Percentiles rank a stretch among this genome's conserved stretches.
These are phyloP conservation scores for Fusarium anguioides DNA, from an alignment of 2,329 filamentous ascomycete species.

Conservation along the genomic window DNA sequence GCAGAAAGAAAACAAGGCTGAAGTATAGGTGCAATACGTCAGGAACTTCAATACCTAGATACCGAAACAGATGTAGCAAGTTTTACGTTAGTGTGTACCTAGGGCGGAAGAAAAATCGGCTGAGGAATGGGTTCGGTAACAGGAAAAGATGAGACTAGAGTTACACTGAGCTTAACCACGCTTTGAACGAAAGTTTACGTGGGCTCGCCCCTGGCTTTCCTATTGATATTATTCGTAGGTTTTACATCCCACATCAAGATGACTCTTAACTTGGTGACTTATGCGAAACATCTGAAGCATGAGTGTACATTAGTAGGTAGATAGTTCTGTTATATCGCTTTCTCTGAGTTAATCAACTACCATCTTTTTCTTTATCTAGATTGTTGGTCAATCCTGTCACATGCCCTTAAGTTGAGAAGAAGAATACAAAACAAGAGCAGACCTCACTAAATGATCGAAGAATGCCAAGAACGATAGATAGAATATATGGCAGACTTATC, in stretches of 20 bases:
- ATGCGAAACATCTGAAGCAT: background rate
- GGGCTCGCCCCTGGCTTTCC: background rate
- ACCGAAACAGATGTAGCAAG: conserved; percentile 8
- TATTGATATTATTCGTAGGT: background rate
- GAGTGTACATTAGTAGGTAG: too few relatives aligned
- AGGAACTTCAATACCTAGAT: background rate
- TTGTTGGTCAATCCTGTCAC: too few relatives aligned
- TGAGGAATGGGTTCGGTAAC: conserved; percentile 28
- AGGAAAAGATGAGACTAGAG: conserved; percentile 10
- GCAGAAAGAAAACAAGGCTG: conserved; percentile 14
- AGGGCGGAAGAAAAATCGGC: conserved; percentile 36
- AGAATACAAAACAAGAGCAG: too few relatives aligned
- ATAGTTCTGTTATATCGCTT: too few relatives aligned
- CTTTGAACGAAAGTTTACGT: background rate
- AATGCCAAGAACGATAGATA: too few relatives aligned
- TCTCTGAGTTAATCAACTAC: too few relatives aligned
- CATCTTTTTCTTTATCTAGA: too few relatives aligned
- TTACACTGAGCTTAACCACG: conserved; percentile 20
- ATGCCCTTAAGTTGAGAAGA: too few relatives aligned
- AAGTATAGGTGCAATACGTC: conserved; percentile 15
- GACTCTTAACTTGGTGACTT: background rate
- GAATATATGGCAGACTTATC: too few relatives aligned
- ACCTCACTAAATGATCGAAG: too few relatives aligned
- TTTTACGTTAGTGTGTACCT: conserved; percentile 39
- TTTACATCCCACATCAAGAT: background rate